Evolutionary conservation across 2,329 filamentous ascomycete species (phyloP).

Genomic region (Arthroderma sp.): DNA sequence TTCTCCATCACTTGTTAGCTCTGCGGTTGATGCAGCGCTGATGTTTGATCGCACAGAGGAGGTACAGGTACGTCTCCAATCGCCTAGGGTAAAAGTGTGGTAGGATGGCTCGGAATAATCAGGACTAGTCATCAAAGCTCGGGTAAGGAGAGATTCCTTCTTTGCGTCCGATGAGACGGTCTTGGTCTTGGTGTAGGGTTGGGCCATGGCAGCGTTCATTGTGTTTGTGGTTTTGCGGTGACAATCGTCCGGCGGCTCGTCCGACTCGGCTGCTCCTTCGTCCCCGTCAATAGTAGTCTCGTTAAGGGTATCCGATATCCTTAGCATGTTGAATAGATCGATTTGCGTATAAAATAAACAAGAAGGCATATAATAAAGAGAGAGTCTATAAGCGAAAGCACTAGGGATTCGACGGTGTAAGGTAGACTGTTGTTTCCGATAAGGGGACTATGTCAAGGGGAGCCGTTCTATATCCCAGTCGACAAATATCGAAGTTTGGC

Average conservation of each 20-base stretch:
- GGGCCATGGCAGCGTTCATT: slow-evolving; percentile 18
- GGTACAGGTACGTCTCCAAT: slow-evolving; percentile 14
- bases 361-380: neutral
- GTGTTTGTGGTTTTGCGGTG: slow-evolving; percentile 1
- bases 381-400: neutral
- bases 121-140: slow-evolving; percentile 58
- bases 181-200: slow-evolving; percentile 36
- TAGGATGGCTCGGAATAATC: slow-evolving; percentile 33
- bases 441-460: too few relatives aligned
- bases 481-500: too few relatives aligned
- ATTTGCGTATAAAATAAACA: neutral
- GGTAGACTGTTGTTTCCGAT: too few relatives aligned
- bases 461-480: too few relatives aligned
- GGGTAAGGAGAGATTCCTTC: slow-evolving; percentile 74
- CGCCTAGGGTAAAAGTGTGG: neutral
- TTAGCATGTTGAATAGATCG: slow-evolving; percentile 26
- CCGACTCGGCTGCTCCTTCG: slow-evolving; percentile 61
- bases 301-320: slow-evolving; percentile 28
- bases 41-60: slow-evolving; percentile 36
- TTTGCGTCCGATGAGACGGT: slow-evolving; percentile 38
- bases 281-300: slow-evolving; percentile 36
- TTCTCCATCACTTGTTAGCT: slow-evolving; percentile 88
- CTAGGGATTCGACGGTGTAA: slow-evolving; percentile 1
- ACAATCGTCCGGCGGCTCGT: slow-evolving; percentile 67
- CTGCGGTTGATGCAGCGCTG: slow-evolving; percentile 75